Evolutionary conservation across 441 rosid genomes (phyloP), one percentile per base, ranked within the genome.

Genomic region (Arabidopsis hybrid): DNA sequence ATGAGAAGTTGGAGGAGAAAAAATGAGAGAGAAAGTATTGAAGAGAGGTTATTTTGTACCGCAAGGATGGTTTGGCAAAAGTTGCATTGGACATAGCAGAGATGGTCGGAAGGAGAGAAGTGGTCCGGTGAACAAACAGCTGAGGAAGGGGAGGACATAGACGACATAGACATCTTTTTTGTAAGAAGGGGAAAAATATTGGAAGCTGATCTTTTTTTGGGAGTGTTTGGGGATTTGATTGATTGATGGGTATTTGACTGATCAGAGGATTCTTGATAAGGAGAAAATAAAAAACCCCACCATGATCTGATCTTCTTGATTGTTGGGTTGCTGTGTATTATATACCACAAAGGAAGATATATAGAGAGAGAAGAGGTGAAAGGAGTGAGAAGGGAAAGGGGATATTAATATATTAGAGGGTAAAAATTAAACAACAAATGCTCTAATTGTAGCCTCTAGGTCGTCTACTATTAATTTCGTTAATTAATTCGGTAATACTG

Each of bases 61-160:
- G 97, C 99, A 66, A 94, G 95, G 77, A 89, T 84, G 73, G 97
- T 94, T 78, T 88, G 85, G 47, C 99, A 94, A 69, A 82, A 88
- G 87, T 87, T 85, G 93, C 99, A 94, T 71, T 85, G 93, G 92
- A 92, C 97, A 70, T 92, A 92, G 83, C 97, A 91, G 81, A 94
- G 99, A 85, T 94, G 95, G 47, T 94, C 99, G 82, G 93, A 83
- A 83, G 97, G 89, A 76, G 93, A 85, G 86, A 87, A 87, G 83
- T 85, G 94, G 87, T 94, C 97, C 88, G 94, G 89, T 72, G 95
- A 85, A 71, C 85, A 86, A 78, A 86, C 79, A 86, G 89, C 66
- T 66, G 92, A 76, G 72, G 96, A 90, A 71, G 96, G 88, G 60
- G 94, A 85, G 70, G 91, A 85, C 91, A 87, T 86, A 60, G 74